phyloP scores from a whole-genome alignment of 139 green algal genomes.

The Chlorella sp. region DNA sequence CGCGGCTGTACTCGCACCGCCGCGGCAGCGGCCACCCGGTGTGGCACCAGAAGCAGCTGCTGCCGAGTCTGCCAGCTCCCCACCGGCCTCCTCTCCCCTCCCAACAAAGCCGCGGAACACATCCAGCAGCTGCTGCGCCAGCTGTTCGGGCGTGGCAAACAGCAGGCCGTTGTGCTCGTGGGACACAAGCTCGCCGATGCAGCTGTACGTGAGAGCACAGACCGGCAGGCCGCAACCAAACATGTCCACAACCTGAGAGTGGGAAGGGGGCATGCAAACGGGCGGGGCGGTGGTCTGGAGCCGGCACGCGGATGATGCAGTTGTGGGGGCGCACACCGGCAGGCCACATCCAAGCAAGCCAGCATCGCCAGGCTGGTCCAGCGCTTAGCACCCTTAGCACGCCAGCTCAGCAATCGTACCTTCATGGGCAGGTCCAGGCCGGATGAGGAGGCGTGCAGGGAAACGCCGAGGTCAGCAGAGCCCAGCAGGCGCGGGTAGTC shows the following conservation, averaged over 20 bases:
- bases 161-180: slow-evolving; percentile 79
- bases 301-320: neutral
- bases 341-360: no score
- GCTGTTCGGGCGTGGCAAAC: slow-evolving; percentile 70
- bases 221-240: slow-evolving; percentile 94
- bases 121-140: slow-evolving; percentile 64
- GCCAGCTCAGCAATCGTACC: slow-evolving; percentile 34
- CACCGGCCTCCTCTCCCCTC: neutral
- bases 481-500: slow-evolving; percentile 95
- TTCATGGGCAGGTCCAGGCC: slow-evolving; percentile 99
- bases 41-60: no score
- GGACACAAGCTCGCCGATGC: slow-evolving; percentile 85
- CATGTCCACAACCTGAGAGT: slow-evolving; percentile 94
- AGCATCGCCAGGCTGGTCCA: neutral
- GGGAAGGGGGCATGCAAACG: neutral
- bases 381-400: neutral
- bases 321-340: no score
- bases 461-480: slow-evolving; percentile 91
- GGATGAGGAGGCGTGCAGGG: slow-evolving; percentile 89
- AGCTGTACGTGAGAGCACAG: slow-evolving; percentile 81
- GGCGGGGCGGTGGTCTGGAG: neutral
- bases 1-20: neutral
- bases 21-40: no score
- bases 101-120: slow-evolving; percentile 61
- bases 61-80: no score